Evolutionary conservation across 1,284 basidiomycete genomes (phyloP), one percentile per base, ranked within the genome.

Genomic region (Volvariella surrecta): DNA sequence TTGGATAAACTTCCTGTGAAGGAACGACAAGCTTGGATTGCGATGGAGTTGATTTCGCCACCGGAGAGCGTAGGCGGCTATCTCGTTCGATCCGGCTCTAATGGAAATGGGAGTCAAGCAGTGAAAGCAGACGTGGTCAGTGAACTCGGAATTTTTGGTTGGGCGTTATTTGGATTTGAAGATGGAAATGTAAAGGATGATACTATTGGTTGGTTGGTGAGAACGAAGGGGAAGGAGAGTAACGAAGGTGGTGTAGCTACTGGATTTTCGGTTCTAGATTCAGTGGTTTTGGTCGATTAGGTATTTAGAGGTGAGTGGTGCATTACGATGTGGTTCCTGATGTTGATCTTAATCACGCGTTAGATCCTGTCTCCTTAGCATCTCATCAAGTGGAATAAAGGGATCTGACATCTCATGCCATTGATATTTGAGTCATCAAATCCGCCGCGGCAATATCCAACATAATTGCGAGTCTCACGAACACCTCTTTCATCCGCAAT

Each of bases 221-320:
- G 95, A 54, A 98, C 95, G 2, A 99, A 98, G 58, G 89, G 86
- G 2, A 85, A 82, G 56, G 89, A 94, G 47, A 91, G 83, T 49
- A 86, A 98, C 57, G 95, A 99, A 58, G 93, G 93, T 8, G 93
- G 94, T 3, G 89, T 98, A 4, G 92, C 92, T 0, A 88, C 90
- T 43, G 93, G 95, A 21, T 90, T 87, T 62, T 89, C 81, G 4
- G 91, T 94, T 2, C 64, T 95, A 44, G 92, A 95, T 58, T 88
- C 86, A 1, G 58, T 90, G 22, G 59, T 92, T 9, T 66, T 95
- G 37, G 74, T 92, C 10, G 74, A 82, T 47, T 28, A 11, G 11
- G 24, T 11, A 28, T 28, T 6, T 28, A 28, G 11, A 28, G 24
- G 24, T 28, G 11, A 28, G 24, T 11, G 6, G 24, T 28, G 6